Base-by-base conservation (phyloP, 23 red algal species). In the Gracilariopsis chorda region DNA sequence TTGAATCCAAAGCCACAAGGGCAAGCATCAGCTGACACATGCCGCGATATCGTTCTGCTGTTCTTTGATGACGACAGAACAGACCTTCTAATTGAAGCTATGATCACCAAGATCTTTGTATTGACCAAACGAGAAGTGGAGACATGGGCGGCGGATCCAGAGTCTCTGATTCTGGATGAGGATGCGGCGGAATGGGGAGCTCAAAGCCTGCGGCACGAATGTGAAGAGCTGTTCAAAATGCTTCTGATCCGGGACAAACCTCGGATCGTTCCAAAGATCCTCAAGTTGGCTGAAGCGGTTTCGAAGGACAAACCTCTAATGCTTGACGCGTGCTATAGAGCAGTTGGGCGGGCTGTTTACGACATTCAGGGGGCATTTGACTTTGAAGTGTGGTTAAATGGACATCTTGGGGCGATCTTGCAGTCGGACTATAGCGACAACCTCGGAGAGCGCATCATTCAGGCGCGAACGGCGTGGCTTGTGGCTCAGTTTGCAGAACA, bases 271-370 rank as follows among this genome's bases (percentile, higher is more conserved):
- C 75, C 75, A 20, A 82, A 76, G 43, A 80, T 91, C 29, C 19
- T 64, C 14, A 33, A 69, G 41, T 45, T 82, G 21, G 77, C 88
- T 28, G 73, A 80, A 28, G 41, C 74, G 21, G 59, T 91, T 7
- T 74, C 88, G 25, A 32, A 43, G 21, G 75, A 91, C 58, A 82
- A 91, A 16, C 88, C 88, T 40, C 44, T 91, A 4, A 41, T 91
- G 42, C 59, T 91, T 24, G 88, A 91, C 53, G 88, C 88, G 1
- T 91, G 88, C 44, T 91, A 91, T 58, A 32, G 88, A 20, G 88
- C 88, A 40, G 49, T 91, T 29, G 88, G 88, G 13, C 52, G 55
- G 3, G 56, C 75, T 43, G 75, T 73, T 0, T 73, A 82, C 13
- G 88, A 91, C 60, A 33, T 80, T 11, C 75, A 73, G 25, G 63